These are phyloP conservation scores for Entomortierella chlamydospora DNA, from an alignment of 192 early-diverging fungal genomes.

Conservation along the genomic window DNA sequence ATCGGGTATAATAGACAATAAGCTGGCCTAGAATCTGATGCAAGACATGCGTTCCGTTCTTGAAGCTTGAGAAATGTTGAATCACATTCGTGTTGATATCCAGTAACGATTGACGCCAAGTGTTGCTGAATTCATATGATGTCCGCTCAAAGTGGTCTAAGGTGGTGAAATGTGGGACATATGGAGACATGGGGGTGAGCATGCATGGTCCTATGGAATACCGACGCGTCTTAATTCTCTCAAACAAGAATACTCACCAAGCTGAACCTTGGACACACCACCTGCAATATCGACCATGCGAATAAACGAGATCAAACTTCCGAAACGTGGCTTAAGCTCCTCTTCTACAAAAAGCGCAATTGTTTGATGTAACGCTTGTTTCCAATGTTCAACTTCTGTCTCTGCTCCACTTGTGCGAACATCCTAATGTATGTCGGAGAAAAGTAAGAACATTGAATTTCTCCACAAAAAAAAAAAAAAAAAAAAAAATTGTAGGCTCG, in stretches of 20 bases:
- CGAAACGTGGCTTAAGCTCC: constrained; percentile 85
- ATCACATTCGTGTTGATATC: constrained; percentile 88
- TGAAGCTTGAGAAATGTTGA: constrained; percentile 95
- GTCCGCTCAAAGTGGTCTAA: constrained; percentile 75
- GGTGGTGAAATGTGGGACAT: too few species aligned
- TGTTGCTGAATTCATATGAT: constrained; percentile 79
- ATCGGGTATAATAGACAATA: constrained; percentile 93
- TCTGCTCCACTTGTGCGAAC: constrained; percentile 59
- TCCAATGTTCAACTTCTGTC: constrained; percentile 68
- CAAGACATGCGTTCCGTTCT: constrained; percentile 91
- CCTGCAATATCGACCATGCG: constrained; percentile 73
- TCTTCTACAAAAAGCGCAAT: constrained; percentile 90
- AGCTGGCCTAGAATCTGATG: constrained; percentile 91
- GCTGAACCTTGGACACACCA: constrained; percentile 64
- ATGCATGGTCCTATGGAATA: not conserved
- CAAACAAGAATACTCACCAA: constrained; percentile 33
- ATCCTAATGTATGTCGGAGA: constrained; percentile 57
- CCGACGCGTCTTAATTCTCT: not conserved
- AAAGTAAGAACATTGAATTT: too few species aligned
- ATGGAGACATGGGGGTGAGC: not conserved
- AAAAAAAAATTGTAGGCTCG: not conserved
- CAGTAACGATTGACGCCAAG: constrained; percentile 82
- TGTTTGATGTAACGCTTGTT: constrained; percentile 67
- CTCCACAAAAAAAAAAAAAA: constrained; percentile 6
- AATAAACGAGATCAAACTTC: constrained; percentile 85